Evolutionary conservation across 441 rosid genomes (phyloP).

Genomic region (Omphalea diandra): DNA sequence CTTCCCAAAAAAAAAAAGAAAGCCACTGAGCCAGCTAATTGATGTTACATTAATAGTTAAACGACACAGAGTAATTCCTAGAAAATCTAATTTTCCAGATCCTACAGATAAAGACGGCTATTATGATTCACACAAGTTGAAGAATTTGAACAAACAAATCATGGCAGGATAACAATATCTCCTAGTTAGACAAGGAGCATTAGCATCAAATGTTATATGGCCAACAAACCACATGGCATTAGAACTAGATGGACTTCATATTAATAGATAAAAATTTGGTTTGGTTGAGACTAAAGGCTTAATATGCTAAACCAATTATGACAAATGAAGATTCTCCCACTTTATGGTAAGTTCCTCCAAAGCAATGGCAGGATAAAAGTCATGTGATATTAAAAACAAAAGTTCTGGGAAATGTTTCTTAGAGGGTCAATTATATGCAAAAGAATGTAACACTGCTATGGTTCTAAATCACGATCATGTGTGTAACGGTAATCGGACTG

Average conservation of each 20-base stretch:
- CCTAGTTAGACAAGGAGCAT: neutral
- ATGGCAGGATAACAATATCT: neutral
- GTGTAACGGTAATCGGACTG: too few species aligned
- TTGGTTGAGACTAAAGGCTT: neutral
- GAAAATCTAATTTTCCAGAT: neutral
- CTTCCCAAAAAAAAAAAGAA: neutral
- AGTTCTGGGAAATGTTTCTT: neutral
- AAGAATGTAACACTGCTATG: slow-evolving; percentile 16
- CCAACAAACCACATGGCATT: neutral
- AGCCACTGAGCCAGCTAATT: slow-evolving; percentile 1
- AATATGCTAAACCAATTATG: neutral
- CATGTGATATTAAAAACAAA: neutral
- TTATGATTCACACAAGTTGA: neutral
- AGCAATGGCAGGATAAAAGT: neutral
- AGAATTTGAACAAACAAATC: slow-evolving; percentile 3
- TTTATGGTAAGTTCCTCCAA: neutral
- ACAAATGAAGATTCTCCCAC: slow-evolving; percentile 1
- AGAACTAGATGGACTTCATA: neutral
- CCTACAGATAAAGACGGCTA: neutral
- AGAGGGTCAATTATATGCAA: slow-evolving; percentile 4
- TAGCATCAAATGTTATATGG: neutral
- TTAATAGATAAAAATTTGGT: neutral
- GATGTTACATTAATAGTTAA: neutral
- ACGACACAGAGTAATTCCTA: neutral
- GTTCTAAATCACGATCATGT: too few species aligned